These are phyloP conservation scores for Rhodamnia argentea DNA, from an alignment of 345 rosid species.

Conservation along the genomic window DNA sequence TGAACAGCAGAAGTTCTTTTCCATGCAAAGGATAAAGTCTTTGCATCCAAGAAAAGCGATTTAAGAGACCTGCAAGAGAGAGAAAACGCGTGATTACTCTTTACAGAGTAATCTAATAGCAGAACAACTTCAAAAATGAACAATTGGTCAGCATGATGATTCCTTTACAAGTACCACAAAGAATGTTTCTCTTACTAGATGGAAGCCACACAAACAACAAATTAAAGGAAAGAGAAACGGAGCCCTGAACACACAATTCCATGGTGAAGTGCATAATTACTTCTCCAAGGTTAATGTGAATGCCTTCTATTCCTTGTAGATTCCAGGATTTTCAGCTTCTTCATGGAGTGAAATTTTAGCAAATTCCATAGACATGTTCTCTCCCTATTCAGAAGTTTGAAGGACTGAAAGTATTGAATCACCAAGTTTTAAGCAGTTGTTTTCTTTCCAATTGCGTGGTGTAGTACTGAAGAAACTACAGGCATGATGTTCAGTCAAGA, in stretches of 20 bases:
- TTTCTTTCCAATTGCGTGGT: background rate
- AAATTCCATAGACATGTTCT: background rate
- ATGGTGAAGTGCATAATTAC: background rate
- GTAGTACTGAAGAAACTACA: background rate
- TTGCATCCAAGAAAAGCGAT: slow-evolving; percentile 94
- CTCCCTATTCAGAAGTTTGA: background rate
- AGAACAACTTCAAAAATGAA: background rate
- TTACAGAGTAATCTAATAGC: background rate
- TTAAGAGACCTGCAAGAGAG: slow-evolving; percentile 55
- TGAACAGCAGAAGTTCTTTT: slow-evolving; percentile 57
- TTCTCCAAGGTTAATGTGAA: background rate
- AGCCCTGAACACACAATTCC: background rate
- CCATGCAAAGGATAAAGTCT: slow-evolving; percentile 50
- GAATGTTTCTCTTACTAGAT: background rate
- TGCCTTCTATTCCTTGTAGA: background rate
- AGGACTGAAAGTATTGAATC: background rate
- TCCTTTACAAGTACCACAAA: background rate
- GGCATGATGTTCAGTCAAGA: background rate
- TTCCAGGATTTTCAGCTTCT: background rate
- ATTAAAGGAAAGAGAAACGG: background rate
- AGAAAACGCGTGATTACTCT: slow-evolving; percentile 5
- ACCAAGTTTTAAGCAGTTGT: background rate
- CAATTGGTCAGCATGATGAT: background rate
- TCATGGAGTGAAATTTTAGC: background rate
- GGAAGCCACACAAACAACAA: background rate